These are phyloP conservation scores for Rhizopogon vulgaris DNA, from an alignment of 768 basidiomycete genomes.

Conservation along the genomic window DNA sequence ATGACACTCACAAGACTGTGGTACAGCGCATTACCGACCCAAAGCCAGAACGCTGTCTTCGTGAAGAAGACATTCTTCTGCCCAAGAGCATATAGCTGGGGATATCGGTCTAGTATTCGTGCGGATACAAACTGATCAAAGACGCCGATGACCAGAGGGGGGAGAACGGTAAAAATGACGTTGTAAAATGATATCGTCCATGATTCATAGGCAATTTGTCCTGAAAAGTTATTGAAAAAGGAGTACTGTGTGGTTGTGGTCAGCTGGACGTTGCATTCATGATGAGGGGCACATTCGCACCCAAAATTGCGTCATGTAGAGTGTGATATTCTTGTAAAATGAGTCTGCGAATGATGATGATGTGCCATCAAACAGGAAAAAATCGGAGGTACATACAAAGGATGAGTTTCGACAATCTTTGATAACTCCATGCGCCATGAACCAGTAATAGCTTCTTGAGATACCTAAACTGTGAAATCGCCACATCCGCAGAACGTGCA, in stretches of 20 bases:
- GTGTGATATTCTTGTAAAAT: constrained; percentile 97
- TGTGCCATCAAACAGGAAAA: neutral
- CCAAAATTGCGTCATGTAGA: constrained; percentile 99
- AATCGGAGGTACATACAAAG: constrained; percentile 58
- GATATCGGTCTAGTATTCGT: constrained; percentile 92
- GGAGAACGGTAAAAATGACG: constrained; percentile 91
- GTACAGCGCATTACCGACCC: constrained; percentile 84
- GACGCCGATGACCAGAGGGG: constrained; percentile 94
- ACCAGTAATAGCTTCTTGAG: constrained; percentile 93
- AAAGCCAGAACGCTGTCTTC: constrained; percentile 86
- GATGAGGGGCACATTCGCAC: constrained; percentile 35
- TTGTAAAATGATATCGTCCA: constrained; percentile 99
- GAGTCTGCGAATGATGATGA: constrained; percentile 52
- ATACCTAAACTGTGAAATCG: constrained; percentile 96
- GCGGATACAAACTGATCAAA: constrained; percentile 99
- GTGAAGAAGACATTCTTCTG: constrained; percentile 94
- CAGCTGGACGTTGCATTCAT: neutral
- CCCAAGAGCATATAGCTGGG: constrained; percentile 91
- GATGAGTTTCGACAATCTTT: constrained; percentile 89
- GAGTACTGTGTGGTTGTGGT: constrained; percentile 63
- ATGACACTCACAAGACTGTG: constrained; percentile 68
- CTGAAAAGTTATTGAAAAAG: constrained; percentile 99
- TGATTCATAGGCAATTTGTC: constrained; percentile 96
- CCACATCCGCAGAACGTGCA: constrained; percentile 93
- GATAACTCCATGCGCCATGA: constrained; percentile 98